These are phyloP conservation scores for Penicillium janthinellum DNA, from an alignment of 2,329 filamentous ascomycete species.

Conservation along the genomic window DNA sequence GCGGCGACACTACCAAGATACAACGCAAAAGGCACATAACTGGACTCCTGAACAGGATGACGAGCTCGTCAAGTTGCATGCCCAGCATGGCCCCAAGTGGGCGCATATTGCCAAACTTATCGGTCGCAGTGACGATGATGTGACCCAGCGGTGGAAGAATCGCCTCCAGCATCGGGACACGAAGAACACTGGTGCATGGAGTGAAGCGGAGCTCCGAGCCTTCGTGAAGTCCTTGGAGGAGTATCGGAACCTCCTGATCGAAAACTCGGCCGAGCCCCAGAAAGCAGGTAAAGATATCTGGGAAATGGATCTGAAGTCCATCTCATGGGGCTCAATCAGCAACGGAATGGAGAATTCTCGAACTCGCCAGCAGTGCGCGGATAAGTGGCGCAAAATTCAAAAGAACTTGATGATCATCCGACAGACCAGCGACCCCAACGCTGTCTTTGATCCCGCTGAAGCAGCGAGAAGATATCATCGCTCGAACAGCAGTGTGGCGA, in stretches of 20 bases:
- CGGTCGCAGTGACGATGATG: conserved; percentile 44
- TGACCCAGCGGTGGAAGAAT: conserved; percentile 48
- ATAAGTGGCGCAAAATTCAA: conserved; percentile 43
- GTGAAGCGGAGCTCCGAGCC: conserved; percentile 32
- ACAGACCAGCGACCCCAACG: conserved; percentile 25
- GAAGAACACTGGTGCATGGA: conserved; percentile 42
- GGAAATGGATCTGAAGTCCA: conserved; percentile 36
- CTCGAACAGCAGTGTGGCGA: conserved; percentile 13
- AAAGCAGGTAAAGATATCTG: conserved; percentile 38
- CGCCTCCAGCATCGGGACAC: conserved; percentile 41
- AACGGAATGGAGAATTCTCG: conserved; percentile 31
- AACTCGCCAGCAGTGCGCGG: conserved; percentile 44
- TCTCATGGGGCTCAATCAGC: conserved; percentile 39
- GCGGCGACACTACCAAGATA: conserved; percentile 46
- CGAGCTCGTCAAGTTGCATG: conserved; percentile 39
- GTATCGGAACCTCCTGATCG: conserved; percentile 24
- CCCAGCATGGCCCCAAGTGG: conserved; percentile 39
- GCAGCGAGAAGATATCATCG: conserved; percentile 6
- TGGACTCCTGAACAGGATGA: conserved; percentile 47
- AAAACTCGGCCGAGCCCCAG: conserved; percentile 14
- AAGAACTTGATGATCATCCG: conserved; percentile 25
- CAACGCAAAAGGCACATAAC: conserved; percentile 38
- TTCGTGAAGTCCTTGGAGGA: conserved; percentile 34
- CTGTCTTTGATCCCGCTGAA: conserved; percentile 27
- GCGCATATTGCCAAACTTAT: conserved; percentile 41